Base-by-base conservation (phyloP, 73 alveolate genomes). In the Tetrahymena elliotti region DNA sequence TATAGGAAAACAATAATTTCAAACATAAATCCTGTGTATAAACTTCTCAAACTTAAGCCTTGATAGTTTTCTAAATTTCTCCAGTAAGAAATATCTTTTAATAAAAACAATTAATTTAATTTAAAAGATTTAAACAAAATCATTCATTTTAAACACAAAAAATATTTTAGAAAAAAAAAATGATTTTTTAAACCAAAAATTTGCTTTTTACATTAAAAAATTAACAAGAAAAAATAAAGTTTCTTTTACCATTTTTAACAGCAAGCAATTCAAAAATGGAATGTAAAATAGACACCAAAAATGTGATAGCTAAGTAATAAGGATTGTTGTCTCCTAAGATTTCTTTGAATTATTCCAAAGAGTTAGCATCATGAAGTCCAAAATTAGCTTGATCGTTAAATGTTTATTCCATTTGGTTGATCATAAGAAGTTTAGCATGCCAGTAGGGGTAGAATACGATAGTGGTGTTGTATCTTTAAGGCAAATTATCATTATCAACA, bases 201-300 rank as follows among this genome's bases (percentile, higher is more conserved):
- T n/a, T n/a, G n/a, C n/a, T n/a, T n/a, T n/a, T n/a, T n/a, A 40
- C 6, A 40, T 4, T 22, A 40, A 47, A 10, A 13, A 0, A 7
- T 47, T 3, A 47, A 47, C 6, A 4, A 47, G 13, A 0, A 3
- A 47, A 47, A 10, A 13, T 47, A 47, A 47, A 47, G n/a, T n/a
- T 47, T 22, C 27, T 47, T 47, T 39, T 95, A 83, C 95, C 97
- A 53, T 97, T 96, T 96, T 98, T 98, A 52, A 97, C 94, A 22
- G 99, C 99, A 93, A 98, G 95, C 93, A 98, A 94, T 97, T 98
- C 99, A 93, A 98, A 98, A 83, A 98, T 94, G 93, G 98, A 98
- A 93, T 98, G 99, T n/a, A 97, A 95, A 24, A 98, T 47, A 33
- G 98, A 83, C 92, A 98, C 99, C 53, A 97, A 96, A 83, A 98